phyloP scores from a whole-genome alignment of 2,329 filamentous ascomycete genomes.

The Aspergillus ochraceus region DNA sequence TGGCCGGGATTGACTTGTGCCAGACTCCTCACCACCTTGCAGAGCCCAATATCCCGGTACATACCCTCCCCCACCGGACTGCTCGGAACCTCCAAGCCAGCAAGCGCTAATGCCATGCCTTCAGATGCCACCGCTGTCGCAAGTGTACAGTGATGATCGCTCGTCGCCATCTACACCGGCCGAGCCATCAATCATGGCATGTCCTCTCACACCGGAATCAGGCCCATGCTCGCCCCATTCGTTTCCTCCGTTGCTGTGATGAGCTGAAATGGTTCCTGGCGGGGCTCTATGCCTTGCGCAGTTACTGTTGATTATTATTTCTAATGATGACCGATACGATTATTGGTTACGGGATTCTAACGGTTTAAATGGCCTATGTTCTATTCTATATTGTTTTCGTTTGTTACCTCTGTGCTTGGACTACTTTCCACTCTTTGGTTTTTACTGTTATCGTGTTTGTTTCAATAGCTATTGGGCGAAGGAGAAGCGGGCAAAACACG shows the following conservation, averaged over 20 bases:
- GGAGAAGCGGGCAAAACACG: background rate
- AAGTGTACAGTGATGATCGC: constrained; percentile 40
- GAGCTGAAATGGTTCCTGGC: background rate
- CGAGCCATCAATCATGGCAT: constrained; percentile 37
- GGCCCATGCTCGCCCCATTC: constrained; percentile 41
- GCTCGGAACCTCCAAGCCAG: constrained; percentile 12
- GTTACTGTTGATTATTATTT: constrained; percentile 1
- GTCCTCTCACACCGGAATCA: constrained; percentile 45
- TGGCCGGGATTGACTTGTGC: constrained; percentile 56
- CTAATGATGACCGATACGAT: constrained; percentile 2
- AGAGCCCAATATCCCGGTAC: constrained; percentile 45
- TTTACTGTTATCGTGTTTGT: background rate
- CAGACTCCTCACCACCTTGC: constrained; percentile 35
- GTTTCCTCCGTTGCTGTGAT: constrained; percentile 24
- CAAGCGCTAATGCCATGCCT: constrained; percentile 18
- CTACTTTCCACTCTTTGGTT: background rate
- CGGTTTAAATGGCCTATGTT: background rate
- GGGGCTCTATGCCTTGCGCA: background rate
- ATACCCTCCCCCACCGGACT: constrained; percentile 33
- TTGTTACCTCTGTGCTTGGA: background rate
- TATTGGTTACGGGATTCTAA: background rate
- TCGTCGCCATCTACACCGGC: constrained; percentile 44
- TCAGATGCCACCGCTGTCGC: constrained; percentile 39
- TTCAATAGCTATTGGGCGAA: background rate
- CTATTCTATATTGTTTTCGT: background rate